A percentile compares a stretch with the other conserved stretches of the same genome.
Conservation (phyloP, 83 land plant genomes). For the Picea abies region DNA sequence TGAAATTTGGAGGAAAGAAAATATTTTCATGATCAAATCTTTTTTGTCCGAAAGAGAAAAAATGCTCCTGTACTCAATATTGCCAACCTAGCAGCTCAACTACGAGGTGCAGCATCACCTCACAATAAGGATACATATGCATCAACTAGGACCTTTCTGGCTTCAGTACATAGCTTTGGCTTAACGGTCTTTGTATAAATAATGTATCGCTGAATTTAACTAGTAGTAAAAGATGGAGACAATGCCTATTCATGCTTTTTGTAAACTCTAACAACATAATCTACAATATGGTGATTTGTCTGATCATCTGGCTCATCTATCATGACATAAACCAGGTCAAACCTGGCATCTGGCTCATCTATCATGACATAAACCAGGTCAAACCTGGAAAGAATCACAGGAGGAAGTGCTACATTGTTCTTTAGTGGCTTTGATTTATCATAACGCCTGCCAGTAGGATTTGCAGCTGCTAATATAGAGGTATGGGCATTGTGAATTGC, state of each 20-base stretch:
- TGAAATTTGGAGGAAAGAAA: not conserved
- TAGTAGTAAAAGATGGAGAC: conserved; percentile 82
- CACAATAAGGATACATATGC: conserved; percentile 87
- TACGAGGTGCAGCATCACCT: conserved; percentile 83
- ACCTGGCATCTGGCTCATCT: conserved; percentile 98
- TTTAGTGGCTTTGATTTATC: conserved; percentile 96
- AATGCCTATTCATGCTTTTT: conserved; percentile 95
- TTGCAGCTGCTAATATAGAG: conserved; percentile 97
- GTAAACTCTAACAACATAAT: conserved; percentile 93
- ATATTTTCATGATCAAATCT: not conserved
- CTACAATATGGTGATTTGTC: conserved; percentile 89
- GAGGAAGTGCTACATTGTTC: conserved; percentile 99
- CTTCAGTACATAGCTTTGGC: conserved; percentile 79
- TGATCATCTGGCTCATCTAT: conserved; percentile 98
- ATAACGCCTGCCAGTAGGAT: conserved; percentile 98
- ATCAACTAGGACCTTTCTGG: conserved; percentile 80
- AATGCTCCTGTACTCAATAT: not conserved
- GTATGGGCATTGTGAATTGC: conserved; percentile 97
- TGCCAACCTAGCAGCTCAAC: conserved; percentile 38
- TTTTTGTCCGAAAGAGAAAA: not conserved
- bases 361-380: conserved; percentile 96
- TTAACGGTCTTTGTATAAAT: conserved; percentile 91
- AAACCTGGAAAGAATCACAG: conserved; percentile 96
- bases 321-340: conserved; percentile 98
- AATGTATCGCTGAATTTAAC: conserved; percentile 93